Evolutionary conservation across 768 basidiomycete species (phyloP), one percentile per base, ranked within the genome.

Genomic region (Mycena amicta): DNA sequence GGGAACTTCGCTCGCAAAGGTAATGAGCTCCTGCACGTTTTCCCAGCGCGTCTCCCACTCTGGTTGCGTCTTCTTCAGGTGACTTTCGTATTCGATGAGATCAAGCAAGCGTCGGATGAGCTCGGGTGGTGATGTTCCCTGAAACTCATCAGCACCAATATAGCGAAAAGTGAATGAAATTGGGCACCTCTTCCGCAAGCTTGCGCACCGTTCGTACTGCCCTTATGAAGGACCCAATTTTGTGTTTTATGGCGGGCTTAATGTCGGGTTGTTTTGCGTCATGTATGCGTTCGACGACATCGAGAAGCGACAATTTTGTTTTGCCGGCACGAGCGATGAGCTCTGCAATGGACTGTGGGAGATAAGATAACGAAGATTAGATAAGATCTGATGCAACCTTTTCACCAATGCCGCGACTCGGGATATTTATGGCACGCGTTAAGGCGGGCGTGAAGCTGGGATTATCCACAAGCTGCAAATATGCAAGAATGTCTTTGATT

Each of bases 1-100:
- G 52, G 80, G 78, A 27, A 82, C 73, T 57, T 90, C 86, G 55
- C 76, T 84, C 6, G 89, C 88, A 62, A 90, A 91, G n/a, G 80
- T 87, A 55, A 92, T 86, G 62, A 96, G 75, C 72, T 95, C 93
- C 64, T 89, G 80, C 1, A 95, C 85, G 70, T 96, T 96, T 72
- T 93, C 90, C 90, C 89, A 89, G 37, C 91, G 76, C 37, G 80
- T 82, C 39, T 89, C 86, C 76, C 81, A 87, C 57, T 94, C 92
- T n/a, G 79, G 78, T 50, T 90, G 84, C 0, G 85, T 86, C 65
- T 83, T 85, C 68, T 80, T 83, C 39, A 95, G 74, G 67, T 93
- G 80, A 12, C 80, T 82, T 65, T 87, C 78, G 68, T 93, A 95
- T 5, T 80, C 75, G 27, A 87, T 80, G 50, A 84, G 67, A 4